phyloP scores from a whole-genome alignment of 1,284 basidiomycete species.

The Ustilago loliicola region DNA sequence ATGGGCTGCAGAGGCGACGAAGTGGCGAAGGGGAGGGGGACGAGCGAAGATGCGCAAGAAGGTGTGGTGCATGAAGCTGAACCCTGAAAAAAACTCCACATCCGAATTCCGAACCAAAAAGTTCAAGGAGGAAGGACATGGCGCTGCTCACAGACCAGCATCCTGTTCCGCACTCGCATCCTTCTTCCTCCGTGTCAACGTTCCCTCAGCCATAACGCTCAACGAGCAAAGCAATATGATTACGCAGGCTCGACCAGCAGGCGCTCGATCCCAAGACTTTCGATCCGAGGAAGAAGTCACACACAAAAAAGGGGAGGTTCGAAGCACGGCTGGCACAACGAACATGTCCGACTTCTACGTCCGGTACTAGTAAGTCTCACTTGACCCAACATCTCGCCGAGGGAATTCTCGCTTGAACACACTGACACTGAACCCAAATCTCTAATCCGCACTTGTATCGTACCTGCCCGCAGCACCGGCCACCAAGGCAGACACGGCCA shows the following conservation, averaged over 20 bases:
- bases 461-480: constrained; percentile 54
- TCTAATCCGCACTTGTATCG: background rate
- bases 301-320: background rate
- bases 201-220: too few species aligned
- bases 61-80: background rate
- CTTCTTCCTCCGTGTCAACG: background rate
- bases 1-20: background rate
- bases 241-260: too few species aligned
- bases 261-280: background rate
- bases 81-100: constrained; percentile 35
- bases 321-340: background rate
- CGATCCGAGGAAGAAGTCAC: background rate
- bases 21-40: background rate
- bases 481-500: constrained; percentile 69
- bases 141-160: constrained; percentile 16
- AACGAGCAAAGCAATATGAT: too few species aligned
- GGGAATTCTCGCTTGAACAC: background rate
- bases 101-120: constrained; percentile 31
- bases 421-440: background rate
- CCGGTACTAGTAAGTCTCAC: constrained; percentile 66
- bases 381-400: background rate
- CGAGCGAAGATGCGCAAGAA: background rate
- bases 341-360: constrained; percentile 68
- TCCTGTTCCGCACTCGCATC: background rate
- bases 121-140: background rate